These are phyloP conservation scores for Colletotrichum trifolii DNA, from an alignment of 2,329 filamentous ascomycete species.

Conservation along the genomic window DNA sequence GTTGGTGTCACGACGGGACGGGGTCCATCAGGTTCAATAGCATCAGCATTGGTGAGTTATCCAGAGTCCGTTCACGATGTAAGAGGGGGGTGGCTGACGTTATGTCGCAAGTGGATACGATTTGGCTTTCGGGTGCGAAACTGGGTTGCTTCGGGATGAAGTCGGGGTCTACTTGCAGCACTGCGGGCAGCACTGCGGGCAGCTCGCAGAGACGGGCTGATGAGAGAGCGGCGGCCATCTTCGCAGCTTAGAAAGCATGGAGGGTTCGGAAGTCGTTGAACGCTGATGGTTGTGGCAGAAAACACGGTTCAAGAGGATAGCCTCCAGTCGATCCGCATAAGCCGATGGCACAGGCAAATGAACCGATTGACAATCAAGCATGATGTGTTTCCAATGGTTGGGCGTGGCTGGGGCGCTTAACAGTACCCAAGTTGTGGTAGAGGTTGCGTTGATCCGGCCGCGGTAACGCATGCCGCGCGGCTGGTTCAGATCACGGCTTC, in stretches of 20 bases:
- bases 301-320: too few species aligned
- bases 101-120: background rate
- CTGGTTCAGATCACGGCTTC: background rate
- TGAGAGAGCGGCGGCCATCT: too few species aligned
- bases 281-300: too few species aligned
- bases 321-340: too few species aligned
- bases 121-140: slow-evolving; percentile 5
- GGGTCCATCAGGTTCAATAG: background rate
- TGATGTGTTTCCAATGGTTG: background rate
- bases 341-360: too few species aligned
- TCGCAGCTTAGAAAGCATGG: too few species aligned
- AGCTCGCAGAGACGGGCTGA: background rate
- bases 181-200: background rate
- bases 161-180: slow-evolving; percentile 1
- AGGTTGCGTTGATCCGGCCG: slow-evolving; percentile 1
- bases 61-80: background rate
- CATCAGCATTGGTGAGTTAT: background rate
- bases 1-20: slow-evolving; percentile 1
- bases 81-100: background rate
- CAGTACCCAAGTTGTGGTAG: background rate
- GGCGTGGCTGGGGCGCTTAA: background rate
- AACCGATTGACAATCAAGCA: too few species aligned
- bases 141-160: slow-evolving; percentile 9
- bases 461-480: slow-evolving; percentile 2
- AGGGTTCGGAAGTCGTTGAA: too few species aligned